Percentiles rank a stretch among this genome's conserved stretches.
Evolutionary conservation across 768 basidiomycete species (phyloP).

Genomic region (Serendipita sp.): DNA sequence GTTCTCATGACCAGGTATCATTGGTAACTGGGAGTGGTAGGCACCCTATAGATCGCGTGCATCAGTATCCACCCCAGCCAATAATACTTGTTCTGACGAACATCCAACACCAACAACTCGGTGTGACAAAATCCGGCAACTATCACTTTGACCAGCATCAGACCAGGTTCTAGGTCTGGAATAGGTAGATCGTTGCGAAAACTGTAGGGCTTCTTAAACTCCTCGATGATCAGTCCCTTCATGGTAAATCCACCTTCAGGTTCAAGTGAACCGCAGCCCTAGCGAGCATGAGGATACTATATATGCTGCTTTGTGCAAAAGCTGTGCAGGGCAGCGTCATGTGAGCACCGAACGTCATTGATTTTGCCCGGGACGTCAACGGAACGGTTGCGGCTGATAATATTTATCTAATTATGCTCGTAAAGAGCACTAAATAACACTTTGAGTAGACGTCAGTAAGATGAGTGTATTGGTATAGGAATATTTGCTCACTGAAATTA

Average conservation of each 20-base stretch:
- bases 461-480: too few species aligned
- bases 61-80: neutral
- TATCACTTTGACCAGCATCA: constrained; percentile 6
- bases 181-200: constrained; percentile 5
- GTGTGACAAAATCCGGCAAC: constrained; percentile 11
- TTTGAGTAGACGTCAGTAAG: too few species aligned
- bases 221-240: neutral
- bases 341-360: too few species aligned
- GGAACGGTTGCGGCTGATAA: too few species aligned
- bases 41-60: neutral
- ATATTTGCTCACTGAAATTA: too few species aligned
- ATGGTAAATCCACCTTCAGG: neutral
- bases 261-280: too few species aligned
- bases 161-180: constrained; percentile 1
- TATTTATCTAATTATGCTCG: too few species aligned
- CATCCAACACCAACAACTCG: neutral
- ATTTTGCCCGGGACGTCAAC: too few species aligned
- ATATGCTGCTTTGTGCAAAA: too few species aligned
- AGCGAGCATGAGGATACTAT: too few species aligned
- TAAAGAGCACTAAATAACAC: too few species aligned
- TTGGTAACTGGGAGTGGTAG: neutral
- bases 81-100: neutral
- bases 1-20: constrained; percentile 9
- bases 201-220: neutral
- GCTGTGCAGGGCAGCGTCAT: too few species aligned